Evolutionary conservation across 1,284 basidiomycete species (phyloP).

Genomic region (Mrakiaceae sp.): DNA sequence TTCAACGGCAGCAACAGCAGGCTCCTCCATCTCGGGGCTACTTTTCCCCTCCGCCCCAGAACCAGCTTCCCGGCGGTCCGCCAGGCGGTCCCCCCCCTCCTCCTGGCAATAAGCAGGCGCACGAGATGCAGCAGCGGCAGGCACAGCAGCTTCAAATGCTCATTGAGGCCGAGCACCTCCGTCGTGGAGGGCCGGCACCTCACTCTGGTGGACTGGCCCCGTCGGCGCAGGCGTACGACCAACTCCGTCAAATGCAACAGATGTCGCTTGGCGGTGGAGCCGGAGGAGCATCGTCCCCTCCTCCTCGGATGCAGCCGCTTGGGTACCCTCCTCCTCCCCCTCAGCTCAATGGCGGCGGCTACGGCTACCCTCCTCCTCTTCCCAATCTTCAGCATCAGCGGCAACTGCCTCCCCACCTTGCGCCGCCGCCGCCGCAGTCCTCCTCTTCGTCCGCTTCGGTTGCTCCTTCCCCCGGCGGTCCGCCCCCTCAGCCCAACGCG

Average conservation of each 20-base stretch:
- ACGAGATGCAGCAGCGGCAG: background rate
- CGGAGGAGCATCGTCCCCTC: background rate
- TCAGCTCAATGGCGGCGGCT: background rate
- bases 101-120: background rate
- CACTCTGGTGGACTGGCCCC: background rate
- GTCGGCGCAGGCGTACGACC: background rate
- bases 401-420: background rate
- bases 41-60: too few species aligned
- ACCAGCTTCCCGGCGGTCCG: too few species aligned
- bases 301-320: too few species aligned
- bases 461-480: background rate
- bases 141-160: background rate
- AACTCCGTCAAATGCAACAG: constrained; percentile 4
- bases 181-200: background rate
- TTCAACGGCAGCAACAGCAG: constrained; percentile 1
- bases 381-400: background rate
- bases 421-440: background rate
- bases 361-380: background rate
- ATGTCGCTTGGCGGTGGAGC: background rate
- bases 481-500: constrained; percentile 4
- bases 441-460: background rate
- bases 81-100: background rate
- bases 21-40: too few species aligned
- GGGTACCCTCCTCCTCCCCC: background rate
- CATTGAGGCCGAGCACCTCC: background rate